phyloP scores from a whole-genome alignment of 345 rosid genomes.

The Euphorbia peplus region DNA sequence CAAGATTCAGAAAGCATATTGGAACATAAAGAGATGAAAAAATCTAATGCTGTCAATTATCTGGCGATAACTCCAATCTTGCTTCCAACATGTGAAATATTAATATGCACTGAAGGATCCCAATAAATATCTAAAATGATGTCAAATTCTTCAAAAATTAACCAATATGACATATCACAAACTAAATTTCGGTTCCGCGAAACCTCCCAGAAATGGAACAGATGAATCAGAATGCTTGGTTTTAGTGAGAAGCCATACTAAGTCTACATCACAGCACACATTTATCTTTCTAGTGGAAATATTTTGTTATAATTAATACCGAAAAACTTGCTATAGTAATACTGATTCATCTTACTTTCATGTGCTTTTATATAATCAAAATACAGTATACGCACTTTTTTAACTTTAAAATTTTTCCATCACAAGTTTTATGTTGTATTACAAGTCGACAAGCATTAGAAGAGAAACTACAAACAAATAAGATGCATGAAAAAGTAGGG shows the following conservation, averaged over 20 bases:
- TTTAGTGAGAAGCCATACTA: not conserved
- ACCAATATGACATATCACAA: not conserved
- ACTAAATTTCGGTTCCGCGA: not conserved
- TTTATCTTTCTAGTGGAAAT: not conserved
- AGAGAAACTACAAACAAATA: not conserved
- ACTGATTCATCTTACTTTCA: not conserved
- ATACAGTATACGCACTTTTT: not conserved
- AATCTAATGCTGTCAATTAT: not conserved
- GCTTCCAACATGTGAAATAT: not conserved
- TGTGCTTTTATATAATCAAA: not conserved
- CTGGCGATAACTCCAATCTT: not conserved
- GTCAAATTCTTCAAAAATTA: not conserved
- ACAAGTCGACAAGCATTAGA: not conserved
- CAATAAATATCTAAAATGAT: not conserved
- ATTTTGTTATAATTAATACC: not conserved
- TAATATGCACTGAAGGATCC: too few species aligned
- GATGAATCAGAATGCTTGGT: not conserved
- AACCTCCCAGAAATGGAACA: not conserved
- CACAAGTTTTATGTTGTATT: not conserved
- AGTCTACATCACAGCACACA: not conserved
- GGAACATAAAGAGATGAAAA: not conserved
- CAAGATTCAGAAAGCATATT: not conserved
- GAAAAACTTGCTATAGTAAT: not conserved
- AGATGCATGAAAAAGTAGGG: not conserved
- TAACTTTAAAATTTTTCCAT: not conserved